Evolutionary conservation across 1,284 basidiomycete species (phyloP), one percentile per base, ranked within the genome.

Genomic region (Sphaerobolus stellatus): DNA sequence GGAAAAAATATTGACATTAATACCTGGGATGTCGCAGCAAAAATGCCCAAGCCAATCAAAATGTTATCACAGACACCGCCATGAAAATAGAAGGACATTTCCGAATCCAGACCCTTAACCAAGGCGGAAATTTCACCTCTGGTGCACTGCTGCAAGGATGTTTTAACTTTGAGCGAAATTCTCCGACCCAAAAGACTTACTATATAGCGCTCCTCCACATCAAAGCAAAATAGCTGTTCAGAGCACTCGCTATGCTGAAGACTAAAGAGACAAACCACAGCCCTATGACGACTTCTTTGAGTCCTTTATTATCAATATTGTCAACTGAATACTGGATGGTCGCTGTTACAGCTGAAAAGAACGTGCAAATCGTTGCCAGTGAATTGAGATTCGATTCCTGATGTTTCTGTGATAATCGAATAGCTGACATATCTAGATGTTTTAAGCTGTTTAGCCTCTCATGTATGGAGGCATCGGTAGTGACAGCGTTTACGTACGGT

Each of bases 241-340:
- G 38, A 14, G 49, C 34, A 28, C 38, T 41, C 16, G 49, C 49
- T 11, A 51, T 43, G 25, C 49, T 51, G 36, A 51, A 43, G 14
- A 51, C 49, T 27, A 51, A 43, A 25, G 49, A 51, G 28, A 16
- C 25, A 24, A 51, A 51, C 49, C 49, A 51, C 14, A 51, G 29
- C 7, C 11, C 49, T n/a, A n/a, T n/a, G 20, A 28, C 22, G 20
- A 41, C 36, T 28, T 24, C 36, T 30, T 34, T 29, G 14, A 20
- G 43, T 28, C 40, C 13, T 13, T 18, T 31, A 24, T 51, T 30
- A 18, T 13, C 49, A 43, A 9, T 43, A 22, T 47, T 22, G 14
- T 14, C 25, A 27, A 41, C 8, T 9, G 49, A 24, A 43, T 41
- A 51, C 22, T 51, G 49, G 20, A 51, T 40, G 8, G 49, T 41